Evolutionary conservation across 2,329 filamentous ascomycete species (phyloP), one percentile per base, ranked within the genome.

Genomic region (Canariomyces notabilis): DNA sequence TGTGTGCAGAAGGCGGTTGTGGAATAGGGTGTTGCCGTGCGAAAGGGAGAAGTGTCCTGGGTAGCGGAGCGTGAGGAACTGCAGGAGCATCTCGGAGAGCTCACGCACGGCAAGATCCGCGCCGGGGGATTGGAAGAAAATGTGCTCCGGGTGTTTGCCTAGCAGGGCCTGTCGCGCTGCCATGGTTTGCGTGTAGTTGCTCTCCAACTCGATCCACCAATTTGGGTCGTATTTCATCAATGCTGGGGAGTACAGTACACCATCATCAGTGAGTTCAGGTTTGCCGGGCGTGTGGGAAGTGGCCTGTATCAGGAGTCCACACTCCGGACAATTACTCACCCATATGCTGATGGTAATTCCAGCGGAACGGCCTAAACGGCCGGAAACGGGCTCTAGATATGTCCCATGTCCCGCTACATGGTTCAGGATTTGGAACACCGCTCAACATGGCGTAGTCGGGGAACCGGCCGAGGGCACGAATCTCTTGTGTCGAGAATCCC

Each of bases 341-440:
- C 89, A 95, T 94, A 0, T 88, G 94, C 61, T 95, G 89, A 61
- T 93, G 87, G 60, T 94, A 95, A 0, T 75, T 71, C 89, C 89
- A 94, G 57, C 89, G 67, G 35, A 94, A 85, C 0, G 89, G 89
- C 33, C 89, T 75, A 61, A 90, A 94, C 0, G 88, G 88, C 47
- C 89, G 74, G 1, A 88, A 78, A 8, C 75, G 58, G 1, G 88
- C 87, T 52, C 72, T 85, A 12, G 74, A 67, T 44, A 89, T 80
- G 52, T 87, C 71, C 60, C 93, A 93, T 4, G 77, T 70, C 1
- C 62, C 16, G 2, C 48, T 57, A 46, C 85, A 82, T 0, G 84
- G 72, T 7, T 70, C 53, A 0, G 89, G 89, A 37, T 85, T 66
- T 1, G 85, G 85, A 4, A 94, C 82, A 5, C 85, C 88, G 39